phyloP scores from a whole-genome alignment of 495 filamentous ascomycete genomes.

The Aspergillus heteromorphus region DNA sequence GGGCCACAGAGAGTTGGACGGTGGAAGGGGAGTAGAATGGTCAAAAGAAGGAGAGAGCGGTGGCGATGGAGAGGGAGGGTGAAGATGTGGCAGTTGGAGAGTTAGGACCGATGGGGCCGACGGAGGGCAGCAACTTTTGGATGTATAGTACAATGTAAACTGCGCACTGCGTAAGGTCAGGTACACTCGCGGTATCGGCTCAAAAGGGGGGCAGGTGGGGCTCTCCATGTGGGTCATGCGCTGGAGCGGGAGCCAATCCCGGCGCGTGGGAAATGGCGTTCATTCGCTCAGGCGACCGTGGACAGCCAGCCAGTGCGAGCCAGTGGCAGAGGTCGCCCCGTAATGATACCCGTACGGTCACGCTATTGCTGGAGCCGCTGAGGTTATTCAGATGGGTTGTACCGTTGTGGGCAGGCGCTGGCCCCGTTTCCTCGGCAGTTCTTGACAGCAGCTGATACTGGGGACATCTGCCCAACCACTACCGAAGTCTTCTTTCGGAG shows the following conservation, averaged over 20 bases:
- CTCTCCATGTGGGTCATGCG: background rate
- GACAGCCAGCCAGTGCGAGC: background rate
- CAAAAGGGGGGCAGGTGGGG: slow-evolving; percentile 12
- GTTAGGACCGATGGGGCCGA: background rate
- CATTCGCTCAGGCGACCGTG: slow-evolving; percentile 1
- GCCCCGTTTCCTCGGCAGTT: background rate
- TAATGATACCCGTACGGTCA: background rate
- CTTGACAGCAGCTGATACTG: background rate
- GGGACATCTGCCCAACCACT: background rate
- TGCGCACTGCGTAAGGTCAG: too few species aligned
- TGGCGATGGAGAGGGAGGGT: background rate
- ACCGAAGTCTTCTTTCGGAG: background rate
- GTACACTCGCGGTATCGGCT: slow-evolving; percentile 1
- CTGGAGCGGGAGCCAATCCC: background rate
- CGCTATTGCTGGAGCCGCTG: background rate
- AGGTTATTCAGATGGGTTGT: background rate
- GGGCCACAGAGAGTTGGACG: background rate
- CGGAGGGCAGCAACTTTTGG: background rate
- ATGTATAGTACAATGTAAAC: background rate
- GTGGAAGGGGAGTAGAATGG: background rate
- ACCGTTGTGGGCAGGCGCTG: background rate
- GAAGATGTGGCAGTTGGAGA: background rate
- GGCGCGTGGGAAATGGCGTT: background rate
- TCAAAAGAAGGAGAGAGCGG: background rate
- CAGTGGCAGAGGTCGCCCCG: background rate